phyloP scores from a whole-genome alignment of 148 eudicot species.

The Drosera capensis region DNA sequence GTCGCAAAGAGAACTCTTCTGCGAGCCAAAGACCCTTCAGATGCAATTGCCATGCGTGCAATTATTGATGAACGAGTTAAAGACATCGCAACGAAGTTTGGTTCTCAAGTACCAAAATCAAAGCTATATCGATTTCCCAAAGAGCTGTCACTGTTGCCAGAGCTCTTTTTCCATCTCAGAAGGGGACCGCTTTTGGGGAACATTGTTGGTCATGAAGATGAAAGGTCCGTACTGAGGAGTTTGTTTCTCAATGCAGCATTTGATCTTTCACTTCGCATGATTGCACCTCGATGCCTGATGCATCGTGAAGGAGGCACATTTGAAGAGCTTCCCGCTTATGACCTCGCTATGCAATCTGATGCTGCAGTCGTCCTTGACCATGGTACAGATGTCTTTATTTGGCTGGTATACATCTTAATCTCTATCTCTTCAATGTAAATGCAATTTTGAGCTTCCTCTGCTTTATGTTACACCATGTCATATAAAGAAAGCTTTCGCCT shows the following conservation, averaged over 20 bases:
- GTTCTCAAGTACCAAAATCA: constrained; percentile 78
- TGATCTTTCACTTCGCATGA: constrained; percentile 91
- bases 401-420: constrained; percentile 60
- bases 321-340: constrained; percentile 96
- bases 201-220: constrained; percentile 92
- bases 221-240: constrained; percentile 74
- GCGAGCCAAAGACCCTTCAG: constrained; percentile 48
- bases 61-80: constrained; percentile 88
- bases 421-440: neutral
- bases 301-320: constrained; percentile 95
- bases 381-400: constrained; percentile 95
- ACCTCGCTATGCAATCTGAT: constrained; percentile 96
- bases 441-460: neutral
- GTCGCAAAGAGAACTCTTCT: constrained; percentile 75
- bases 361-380: constrained; percentile 98
- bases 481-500: no score
- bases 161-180: constrained; percentile 81
- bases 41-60: constrained; percentile 54
- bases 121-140: constrained; percentile 79
- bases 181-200: constrained; percentile 85
- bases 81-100: constrained; percentile 67
- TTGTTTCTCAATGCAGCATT: constrained; percentile 86
- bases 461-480: neutral
- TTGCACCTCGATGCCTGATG: constrained; percentile 93
- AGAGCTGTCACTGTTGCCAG: constrained; percentile 76